Evolutionary conservation across 805 yeast genomes (phyloP).

Genomic region (Metschnikowia gruessii): DNA sequence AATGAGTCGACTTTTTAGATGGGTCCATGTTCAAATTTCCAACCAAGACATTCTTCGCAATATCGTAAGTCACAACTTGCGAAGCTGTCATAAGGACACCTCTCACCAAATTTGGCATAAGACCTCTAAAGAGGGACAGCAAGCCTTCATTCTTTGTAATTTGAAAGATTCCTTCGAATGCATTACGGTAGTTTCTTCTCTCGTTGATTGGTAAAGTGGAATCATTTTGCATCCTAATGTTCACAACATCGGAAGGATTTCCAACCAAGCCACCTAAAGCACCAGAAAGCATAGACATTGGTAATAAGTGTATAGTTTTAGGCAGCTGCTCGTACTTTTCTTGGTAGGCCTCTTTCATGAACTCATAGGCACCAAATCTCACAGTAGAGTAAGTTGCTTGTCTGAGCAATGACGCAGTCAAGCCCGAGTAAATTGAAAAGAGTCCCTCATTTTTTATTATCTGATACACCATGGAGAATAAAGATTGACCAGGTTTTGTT

Average conservation of each 20-base stretch:
- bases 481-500: constrained; percentile 56
- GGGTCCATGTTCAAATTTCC: constrained; percentile 50
- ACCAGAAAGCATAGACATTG: constrained; percentile 84
- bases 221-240: constrained; percentile 90
- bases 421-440: constrained; percentile 74
- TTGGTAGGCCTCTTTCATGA: constrained; percentile 53
- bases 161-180: constrained; percentile 68
- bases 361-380: constrained; percentile 83
- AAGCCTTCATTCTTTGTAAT: constrained; percentile 61
- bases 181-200: constrained; percentile 73
- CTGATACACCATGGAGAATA: constrained; percentile 57
- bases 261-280: constrained; percentile 83
- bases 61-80: constrained; percentile 85
- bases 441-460: constrained; percentile 63
- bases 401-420: constrained; percentile 76
- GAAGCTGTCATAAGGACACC: constrained; percentile 89
- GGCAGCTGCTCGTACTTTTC: constrained; percentile 45
- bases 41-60: constrained; percentile 62
- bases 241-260: constrained; percentile 84
- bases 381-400: constrained; percentile 88
- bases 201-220: constrained; percentile 59
- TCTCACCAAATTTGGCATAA: constrained; percentile 72
- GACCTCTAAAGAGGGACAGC: constrained; percentile 62
- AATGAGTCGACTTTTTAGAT: constrained; percentile 65
- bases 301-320: constrained; percentile 58